Evolutionary conservation across 2,329 filamentous ascomycete species (phyloP).

Genomic region (Penicillium expansum): DNA sequence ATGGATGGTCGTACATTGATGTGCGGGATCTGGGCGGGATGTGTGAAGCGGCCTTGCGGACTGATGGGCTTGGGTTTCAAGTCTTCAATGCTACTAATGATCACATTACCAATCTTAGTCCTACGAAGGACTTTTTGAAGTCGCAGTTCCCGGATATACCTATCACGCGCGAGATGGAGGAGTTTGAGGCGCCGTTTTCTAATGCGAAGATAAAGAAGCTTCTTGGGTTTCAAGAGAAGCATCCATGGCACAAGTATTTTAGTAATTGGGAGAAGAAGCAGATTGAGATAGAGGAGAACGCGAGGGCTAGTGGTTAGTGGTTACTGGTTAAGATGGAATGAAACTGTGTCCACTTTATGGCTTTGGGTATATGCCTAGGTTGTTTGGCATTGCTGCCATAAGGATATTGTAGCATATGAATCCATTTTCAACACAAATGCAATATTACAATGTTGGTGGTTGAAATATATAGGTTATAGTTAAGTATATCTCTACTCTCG

Average conservation of each 20-base stretch:
- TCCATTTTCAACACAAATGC: not conserved
- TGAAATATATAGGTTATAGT: too few species aligned
- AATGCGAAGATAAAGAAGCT: slow-evolving; percentile 60
- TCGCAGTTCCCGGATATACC: slow-evolving; percentile 49
- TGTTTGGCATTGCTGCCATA: not conserved
- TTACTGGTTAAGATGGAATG: not conserved
- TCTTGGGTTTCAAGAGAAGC: slow-evolving; percentile 58
- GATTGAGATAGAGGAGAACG: not conserved
- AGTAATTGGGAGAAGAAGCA: slow-evolving; percentile 17
- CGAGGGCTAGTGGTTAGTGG: not conserved
- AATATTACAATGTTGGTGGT: not conserved
- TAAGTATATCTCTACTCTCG: not conserved
- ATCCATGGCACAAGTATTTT: slow-evolving; percentile 33
- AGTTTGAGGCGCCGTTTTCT: slow-evolving; percentile 59
- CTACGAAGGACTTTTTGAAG: slow-evolving; percentile 53
- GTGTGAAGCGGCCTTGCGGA: slow-evolving; percentile 54
- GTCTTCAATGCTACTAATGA: slow-evolving; percentile 64
- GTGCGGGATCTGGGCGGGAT: slow-evolving; percentile 61
- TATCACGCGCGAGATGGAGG: slow-evolving; percentile 55
- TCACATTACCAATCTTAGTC: slow-evolving; percentile 52
- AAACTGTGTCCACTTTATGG: not conserved
- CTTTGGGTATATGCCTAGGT: not conserved
- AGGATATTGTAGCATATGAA: not conserved
- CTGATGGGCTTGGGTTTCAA: slow-evolving; percentile 56
- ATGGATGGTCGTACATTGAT: slow-evolving; percentile 64